A percentile compares a stretch with the other conserved stretches of the same genome.
phyloP scores from a whole-genome alignment of 2,329 filamentous ascomycete species.

The Sordariomycetes sp. region DNA sequence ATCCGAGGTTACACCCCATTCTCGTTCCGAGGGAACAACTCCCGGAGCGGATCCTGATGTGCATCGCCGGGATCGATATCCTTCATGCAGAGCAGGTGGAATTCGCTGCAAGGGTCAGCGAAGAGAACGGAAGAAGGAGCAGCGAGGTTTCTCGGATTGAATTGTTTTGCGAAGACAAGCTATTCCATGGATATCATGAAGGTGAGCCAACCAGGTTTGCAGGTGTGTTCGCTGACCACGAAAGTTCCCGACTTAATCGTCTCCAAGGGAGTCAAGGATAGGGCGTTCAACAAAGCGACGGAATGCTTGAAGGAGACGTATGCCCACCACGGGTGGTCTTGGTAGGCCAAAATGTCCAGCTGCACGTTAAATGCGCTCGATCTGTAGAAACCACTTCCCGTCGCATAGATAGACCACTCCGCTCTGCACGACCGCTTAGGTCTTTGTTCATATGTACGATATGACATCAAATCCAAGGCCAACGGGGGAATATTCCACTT shows the following conservation, averaged over 20 bases:
- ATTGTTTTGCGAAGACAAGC: slow-evolving; percentile 1
- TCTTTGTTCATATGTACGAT: no score
- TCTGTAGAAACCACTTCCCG: no score
- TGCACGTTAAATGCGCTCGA: no score
- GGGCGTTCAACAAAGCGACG: slow-evolving; percentile 1
- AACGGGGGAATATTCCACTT: no score
- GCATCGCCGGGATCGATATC: slow-evolving; percentile 30
- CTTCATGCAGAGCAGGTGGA: slow-evolving; percentile 26
- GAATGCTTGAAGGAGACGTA: slow-evolving; percentile 1
- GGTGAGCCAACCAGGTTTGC: neutral
- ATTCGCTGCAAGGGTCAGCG: slow-evolving; percentile 24
- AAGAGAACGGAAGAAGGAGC: slow-evolving; percentile 8
- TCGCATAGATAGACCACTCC: no score
- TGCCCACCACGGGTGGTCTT: slow-evolving; percentile 3
- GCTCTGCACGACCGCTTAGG: no score
- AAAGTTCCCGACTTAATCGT: slow-evolving; percentile 3
- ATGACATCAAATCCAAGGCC: no score
- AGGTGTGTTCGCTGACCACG: neutral
- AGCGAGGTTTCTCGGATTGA: slow-evolving; percentile 1
- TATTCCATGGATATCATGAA: slow-evolving; percentile 7
- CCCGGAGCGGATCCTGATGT: slow-evolving; percentile 27
- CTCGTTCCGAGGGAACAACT: slow-evolving; percentile 22
- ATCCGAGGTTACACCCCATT: slow-evolving; percentile 25
- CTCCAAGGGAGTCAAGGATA: neutral
- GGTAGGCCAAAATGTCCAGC: no score